A percentile compares a stretch with the other conserved stretches of the same genome.
These are phyloP conservation scores for Phlyctochytrium bullatum DNA, from an alignment of 192 early-diverging fungal genomes.

Conservation along the genomic window DNA sequence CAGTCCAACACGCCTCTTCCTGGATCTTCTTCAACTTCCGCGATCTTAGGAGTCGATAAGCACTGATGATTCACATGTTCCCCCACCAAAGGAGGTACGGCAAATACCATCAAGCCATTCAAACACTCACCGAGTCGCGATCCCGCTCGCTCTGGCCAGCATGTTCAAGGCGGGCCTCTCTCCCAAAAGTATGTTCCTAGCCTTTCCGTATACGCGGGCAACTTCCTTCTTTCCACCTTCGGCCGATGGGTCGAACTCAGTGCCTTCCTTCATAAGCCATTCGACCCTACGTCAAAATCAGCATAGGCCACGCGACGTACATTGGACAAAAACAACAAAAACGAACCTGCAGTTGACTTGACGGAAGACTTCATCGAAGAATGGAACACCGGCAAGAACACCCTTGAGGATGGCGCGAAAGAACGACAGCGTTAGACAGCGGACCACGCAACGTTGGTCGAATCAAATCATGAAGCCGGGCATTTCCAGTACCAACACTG, in stretches of 20 bases:
- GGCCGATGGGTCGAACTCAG: conserved; percentile 67
- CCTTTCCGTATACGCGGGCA: conserved; percentile 79
- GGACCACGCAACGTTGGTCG: too few relatives aligned
- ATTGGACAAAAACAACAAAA: neutral
- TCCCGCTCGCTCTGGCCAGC: conserved; percentile 88
- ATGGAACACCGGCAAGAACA: conserved; percentile 90
- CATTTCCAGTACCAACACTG: too few relatives aligned
- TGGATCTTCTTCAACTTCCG: conserved; percentile 60
- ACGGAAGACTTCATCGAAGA: conserved; percentile 92
- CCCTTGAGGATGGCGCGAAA: conserved; percentile 45
- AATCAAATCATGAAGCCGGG: too few relatives aligned
- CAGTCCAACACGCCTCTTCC: conserved; percentile 68
- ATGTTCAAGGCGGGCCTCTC: conserved; percentile 95
- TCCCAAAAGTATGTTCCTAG: conserved; percentile 82
- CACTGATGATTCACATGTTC: neutral
- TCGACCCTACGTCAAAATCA: too few relatives aligned
- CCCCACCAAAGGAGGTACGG: conserved; percentile 2
- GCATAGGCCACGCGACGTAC: too few relatives aligned
- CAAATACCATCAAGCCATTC: conserved; percentile 6
- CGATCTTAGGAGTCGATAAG: too few relatives aligned
- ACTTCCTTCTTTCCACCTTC: conserved; percentile 48
- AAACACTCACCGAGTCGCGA: conserved; percentile 88
- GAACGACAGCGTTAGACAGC: too few relatives aligned
- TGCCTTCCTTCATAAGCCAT: conserved; percentile 83
- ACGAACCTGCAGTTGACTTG: conserved; percentile 85